Evolutionary conservation across 148 eudicot genomes (phyloP), one percentile per base, ranked within the genome.

Genomic region (Vaccinium vitisidaea): DNA sequence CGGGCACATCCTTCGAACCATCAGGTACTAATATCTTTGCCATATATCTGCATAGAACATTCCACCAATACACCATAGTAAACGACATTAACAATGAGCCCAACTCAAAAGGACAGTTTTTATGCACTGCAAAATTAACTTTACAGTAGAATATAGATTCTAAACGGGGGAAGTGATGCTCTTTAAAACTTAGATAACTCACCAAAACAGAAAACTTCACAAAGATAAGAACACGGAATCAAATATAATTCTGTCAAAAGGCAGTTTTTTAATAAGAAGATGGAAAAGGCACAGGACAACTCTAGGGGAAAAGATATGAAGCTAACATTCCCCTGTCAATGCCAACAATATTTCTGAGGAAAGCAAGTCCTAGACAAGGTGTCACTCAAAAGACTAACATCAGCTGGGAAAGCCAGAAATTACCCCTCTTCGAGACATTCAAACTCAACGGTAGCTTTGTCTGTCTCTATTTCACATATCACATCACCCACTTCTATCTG

Each of bases 371-470:
- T 58, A 52, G 50, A 19, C 19, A 32, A 53, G 32, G 65, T 16
- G 63, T 19, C 19, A 82, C 65, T 70, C 16, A 12, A 83, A 53
- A 52, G 61, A 53, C 59, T 19, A 74, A 30, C 23, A 82, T 74
- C 54, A 79, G 55, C 46, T 4, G 11, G 14, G 21, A 14, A 80
- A 80, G 61, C 82, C 15, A 48, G 13, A 53, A 53, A 82, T 86
- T 96, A 96, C 99, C 99, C 97, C 88, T 96, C 99, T 88, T 96
- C 99, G 77, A 94, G 97, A 85, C 93, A 70, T 86, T 96, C 99
- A 86, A 93, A 93, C 89, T 96, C 99, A 84, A 96, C 86, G 21
- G 98, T 96, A 70, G 99, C 99, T 90, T 96, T 96, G 88, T 96
- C 99, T 5, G 99, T 96, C 91, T 96, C 99, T 84, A 96, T 96